Evolutionary conservation across 345 rosid species (phyloP), one percentile per base, ranked within the genome.

Genomic region (Citrus unshiu): DNA sequence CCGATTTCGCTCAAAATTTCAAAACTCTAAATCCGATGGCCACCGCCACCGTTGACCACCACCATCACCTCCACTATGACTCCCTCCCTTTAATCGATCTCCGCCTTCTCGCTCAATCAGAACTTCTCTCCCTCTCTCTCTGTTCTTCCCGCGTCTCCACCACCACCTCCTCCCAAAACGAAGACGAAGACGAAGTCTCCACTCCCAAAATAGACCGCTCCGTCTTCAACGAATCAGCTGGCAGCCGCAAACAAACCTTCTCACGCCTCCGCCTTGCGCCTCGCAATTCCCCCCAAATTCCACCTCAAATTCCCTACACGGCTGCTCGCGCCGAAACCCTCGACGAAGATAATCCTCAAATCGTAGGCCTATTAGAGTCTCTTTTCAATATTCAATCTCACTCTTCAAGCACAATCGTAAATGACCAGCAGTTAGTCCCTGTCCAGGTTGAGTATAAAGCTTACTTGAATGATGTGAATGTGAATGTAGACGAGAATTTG

Each of bases 151-250:
- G 89, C 65, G 79, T 90, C 85, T 29, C 83, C 62, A 59, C 80
- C 84, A 39, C 86, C 72, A 25, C 79, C 74, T 79, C 79, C 65
- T 61, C 65, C 32, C 77, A 76, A 49, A 88, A 79, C 73, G 74
- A 86, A 79, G 93, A 86, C 71, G 81, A 80, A 51, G 75, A 85
- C 79, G 94, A 85, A 59, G 81, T 89, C 58, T 70, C 86, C 57
- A 90, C 88, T 61, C 97, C 91, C 22, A 93, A 88, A 80, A 91
- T 95, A 76, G 99, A 95, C 77, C 94, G 93, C 51, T 88, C 97
- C 79, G 90, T 93, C 73, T 95, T 96, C 90, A 96, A 93, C 68
- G 99, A 95, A 76, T 95, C 98, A 70, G 97, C 99, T 72, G 98
- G 98, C 1, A 91, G 97, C 83, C 93, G 93, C 66, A 93, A 91